These are phyloP conservation scores for Penicillium concentricum DNA, from an alignment of 2,329 filamentous ascomycete genomes.

Conservation along the genomic window DNA sequence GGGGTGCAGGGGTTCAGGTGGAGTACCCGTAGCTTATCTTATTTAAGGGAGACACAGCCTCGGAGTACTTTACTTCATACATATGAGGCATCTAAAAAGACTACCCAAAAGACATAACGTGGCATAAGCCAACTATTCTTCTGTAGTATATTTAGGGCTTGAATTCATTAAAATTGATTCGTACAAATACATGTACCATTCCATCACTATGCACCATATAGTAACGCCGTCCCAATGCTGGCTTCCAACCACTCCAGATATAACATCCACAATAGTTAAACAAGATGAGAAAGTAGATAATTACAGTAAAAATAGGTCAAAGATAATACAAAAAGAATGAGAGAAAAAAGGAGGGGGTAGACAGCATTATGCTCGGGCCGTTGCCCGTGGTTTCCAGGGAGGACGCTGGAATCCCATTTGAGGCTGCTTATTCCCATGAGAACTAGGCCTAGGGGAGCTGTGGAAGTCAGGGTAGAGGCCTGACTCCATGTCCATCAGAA, in stretches of 20 bases:
- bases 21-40: background rate
- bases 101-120: too few relatives aligned
- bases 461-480: slow-evolving; percentile 35
- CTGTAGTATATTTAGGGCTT: too few relatives aligned
- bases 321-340: slow-evolving; percentile 10
- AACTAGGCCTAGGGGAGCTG: slow-evolving; percentile 15
- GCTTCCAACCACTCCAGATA: slow-evolving; percentile 18
- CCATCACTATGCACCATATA: slow-evolving; percentile 17
- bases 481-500: slow-evolving; percentile 46
- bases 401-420: slow-evolving; percentile 33
- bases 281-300: slow-evolving; percentile 14
- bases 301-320: slow-evolving; percentile 23
- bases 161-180: background rate
- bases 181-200: slow-evolving; percentile 3
- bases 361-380: slow-evolving; percentile 27
- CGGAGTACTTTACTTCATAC: background rate
- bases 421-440: slow-evolving; percentile 31
- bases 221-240: slow-evolving; percentile 36
- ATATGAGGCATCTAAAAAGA: too few relatives aligned
- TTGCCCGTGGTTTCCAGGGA: slow-evolving; percentile 34
- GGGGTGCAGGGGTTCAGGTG: background rate
- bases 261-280: slow-evolving; percentile 15
- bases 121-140: background rate
- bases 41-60: background rate
- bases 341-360: slow-evolving; percentile 6